Evolutionary conservation across 2,329 filamentous ascomycete species (phyloP).

Genomic region (Phaeosphaeria sp.): DNA sequence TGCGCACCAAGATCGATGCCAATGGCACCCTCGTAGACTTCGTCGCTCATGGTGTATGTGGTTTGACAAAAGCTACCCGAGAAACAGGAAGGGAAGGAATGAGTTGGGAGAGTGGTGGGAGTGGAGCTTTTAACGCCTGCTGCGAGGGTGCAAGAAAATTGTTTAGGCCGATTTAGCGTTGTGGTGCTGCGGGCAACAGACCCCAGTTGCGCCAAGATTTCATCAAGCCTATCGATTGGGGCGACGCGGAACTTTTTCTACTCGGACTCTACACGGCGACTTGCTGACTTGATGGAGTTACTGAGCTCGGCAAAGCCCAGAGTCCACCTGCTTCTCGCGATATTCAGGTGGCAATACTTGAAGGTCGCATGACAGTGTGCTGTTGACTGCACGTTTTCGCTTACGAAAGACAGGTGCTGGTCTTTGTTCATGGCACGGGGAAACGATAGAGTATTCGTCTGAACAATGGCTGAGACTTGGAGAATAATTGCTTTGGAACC

Average conservation of each 20-base stretch:
- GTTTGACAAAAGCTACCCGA: constrained; percentile 37
- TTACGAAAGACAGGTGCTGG: neutral
- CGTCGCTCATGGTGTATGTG: constrained; percentile 81
- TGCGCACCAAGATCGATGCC: constrained; percentile 96
- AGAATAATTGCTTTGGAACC: too few species aligned
- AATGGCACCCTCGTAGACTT: constrained; percentile 99
- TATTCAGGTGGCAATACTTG: neutral
- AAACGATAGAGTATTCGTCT: too few species aligned
- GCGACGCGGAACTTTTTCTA: neutral
- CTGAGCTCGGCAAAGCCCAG: neutral
- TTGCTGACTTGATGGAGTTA: neutral
- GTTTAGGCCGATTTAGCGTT: constrained; percentile 1
- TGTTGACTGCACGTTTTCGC: neutral
- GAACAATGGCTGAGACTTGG: too few species aligned
- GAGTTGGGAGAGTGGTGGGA: constrained; percentile 41
- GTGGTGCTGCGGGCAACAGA: neutral
- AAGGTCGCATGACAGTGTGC: neutral
- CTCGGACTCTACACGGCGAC: neutral
- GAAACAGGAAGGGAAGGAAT: constrained; percentile 35
- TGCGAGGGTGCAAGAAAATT: constrained; percentile 6
- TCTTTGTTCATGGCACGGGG: neutral
- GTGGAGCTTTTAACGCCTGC: constrained; percentile 26
- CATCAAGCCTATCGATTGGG: neutral
- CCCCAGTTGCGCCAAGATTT: neutral
- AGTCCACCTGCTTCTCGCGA: neutral